Conservation (phyloP, 306 rosid species). For the Malus asiatica region DNA sequence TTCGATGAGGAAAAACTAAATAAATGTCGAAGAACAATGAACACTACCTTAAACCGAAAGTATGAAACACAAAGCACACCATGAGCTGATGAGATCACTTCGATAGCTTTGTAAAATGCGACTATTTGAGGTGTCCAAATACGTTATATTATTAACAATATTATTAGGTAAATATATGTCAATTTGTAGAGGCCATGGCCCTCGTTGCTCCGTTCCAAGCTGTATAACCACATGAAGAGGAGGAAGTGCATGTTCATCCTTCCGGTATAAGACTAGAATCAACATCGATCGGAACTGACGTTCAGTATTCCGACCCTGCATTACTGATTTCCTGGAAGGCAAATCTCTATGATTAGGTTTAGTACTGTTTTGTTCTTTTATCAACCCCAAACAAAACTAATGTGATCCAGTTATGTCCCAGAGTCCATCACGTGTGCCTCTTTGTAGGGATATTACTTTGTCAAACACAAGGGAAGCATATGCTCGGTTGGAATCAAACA, state of each 20-base stretch:
- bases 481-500: slow-evolving; percentile 51
- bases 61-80: too few species aligned
- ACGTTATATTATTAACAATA: background rate
- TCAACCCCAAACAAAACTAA: too few species aligned
- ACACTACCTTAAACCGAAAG: too few species aligned
- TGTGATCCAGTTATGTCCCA: too few species aligned
- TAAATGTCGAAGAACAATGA: too few species aligned
- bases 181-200: background rate
- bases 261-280: background rate
- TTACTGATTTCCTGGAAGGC: background rate
- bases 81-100: too few species aligned
- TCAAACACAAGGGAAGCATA: slow-evolving; percentile 24
- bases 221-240: background rate
- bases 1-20: too few species aligned
- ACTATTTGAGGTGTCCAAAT: background rate
- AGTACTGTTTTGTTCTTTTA: too few species aligned
- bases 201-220: background rate
- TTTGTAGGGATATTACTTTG: slow-evolving; percentile 27
- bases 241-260: background rate
- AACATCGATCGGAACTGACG: background rate
- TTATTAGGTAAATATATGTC: background rate
- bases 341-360: slow-evolving; percentile 2
- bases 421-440: slow-evolving; percentile 30
- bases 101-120: too few species aligned
- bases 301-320: background rate